Evolutionary conservation across 2,329 filamentous ascomycete genomes (phyloP).

Genomic region (Hymenoscyphus fructigenus): DNA sequence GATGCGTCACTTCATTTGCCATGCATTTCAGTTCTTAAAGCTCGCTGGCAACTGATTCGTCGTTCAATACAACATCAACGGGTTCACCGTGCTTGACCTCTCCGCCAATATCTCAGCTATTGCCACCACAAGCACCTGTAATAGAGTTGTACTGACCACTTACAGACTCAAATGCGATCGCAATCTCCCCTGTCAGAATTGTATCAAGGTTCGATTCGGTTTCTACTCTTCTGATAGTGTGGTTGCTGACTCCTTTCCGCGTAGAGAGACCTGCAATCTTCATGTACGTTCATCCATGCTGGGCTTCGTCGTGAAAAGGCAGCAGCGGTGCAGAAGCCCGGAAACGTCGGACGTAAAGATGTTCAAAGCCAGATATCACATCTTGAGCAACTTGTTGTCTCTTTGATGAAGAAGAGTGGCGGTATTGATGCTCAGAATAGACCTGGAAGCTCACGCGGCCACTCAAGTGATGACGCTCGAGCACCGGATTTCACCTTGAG

Average conservation of each 20-base stretch:
- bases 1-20: neutral
- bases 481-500: neutral
- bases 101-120: neutral
- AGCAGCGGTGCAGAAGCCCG: conserved; percentile 17
- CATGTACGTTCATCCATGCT: conserved; percentile 51
- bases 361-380: conserved; percentile 54
- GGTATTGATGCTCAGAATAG: neutral
- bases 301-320: conserved; percentile 34
- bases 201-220: conserved; percentile 39
- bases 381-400: conserved; percentile 56
- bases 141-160: neutral
- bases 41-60: neutral
- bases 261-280: conserved; percentile 44
- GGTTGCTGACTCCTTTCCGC: neutral
- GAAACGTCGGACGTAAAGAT: conserved; percentile 38
- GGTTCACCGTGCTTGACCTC: neutral
- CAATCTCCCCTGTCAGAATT: conserved; percentile 51
- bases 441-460: neutral
- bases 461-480: conserved; percentile 6
- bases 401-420: conserved; percentile 44
- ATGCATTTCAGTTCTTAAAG: neutral
- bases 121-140: neutral
- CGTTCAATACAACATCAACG: neutral
- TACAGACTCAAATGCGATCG: conserved; percentile 51
- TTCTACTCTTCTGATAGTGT: neutral